Conservation (phyloP, 441 rosid genomes). For the Caryocar brasiliense region DNA sequence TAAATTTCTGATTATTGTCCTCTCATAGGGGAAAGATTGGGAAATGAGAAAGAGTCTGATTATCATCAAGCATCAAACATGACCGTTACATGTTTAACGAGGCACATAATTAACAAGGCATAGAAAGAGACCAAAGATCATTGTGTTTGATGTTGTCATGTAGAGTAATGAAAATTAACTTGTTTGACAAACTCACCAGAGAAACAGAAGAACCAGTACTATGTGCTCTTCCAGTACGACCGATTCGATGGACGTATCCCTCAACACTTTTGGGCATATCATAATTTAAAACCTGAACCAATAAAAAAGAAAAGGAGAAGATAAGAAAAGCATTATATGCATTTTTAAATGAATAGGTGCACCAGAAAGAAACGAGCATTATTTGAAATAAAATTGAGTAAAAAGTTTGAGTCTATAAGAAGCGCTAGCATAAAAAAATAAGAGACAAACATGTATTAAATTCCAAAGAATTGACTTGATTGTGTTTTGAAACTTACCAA, state of each 20-base stretch:
- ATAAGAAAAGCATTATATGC: neutral
- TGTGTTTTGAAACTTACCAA: no score
- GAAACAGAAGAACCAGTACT: slow-evolving; percentile 66
- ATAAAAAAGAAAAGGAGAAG: slow-evolving; percentile 3
- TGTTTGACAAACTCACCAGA: slow-evolving; percentile 46
- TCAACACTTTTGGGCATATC: slow-evolving; percentile 70
- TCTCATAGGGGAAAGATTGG: no score
- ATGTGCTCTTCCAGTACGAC: slow-evolving; percentile 93
- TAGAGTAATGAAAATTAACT: slow-evolving; percentile 1
- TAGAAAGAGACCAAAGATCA: neutral
- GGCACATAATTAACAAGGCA: neutral
- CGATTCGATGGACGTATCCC: slow-evolving; percentile 90
- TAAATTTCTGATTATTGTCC: no score
- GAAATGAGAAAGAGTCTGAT: no score
- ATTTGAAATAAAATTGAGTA: no score
- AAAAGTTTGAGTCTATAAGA: no score
- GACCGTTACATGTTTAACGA: no score
- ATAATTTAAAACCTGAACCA: slow-evolving; percentile 65
- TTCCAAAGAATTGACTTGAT: no score
- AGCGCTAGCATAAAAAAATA: no score
- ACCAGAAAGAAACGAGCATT: neutral
- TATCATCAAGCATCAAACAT: no score
- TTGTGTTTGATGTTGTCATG: neutral
- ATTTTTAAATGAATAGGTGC: neutral
- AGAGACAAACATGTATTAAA: no score